phyloP scores from a whole-genome alignment of 345 rosid species.

The Dipteronia sinensis region DNA sequence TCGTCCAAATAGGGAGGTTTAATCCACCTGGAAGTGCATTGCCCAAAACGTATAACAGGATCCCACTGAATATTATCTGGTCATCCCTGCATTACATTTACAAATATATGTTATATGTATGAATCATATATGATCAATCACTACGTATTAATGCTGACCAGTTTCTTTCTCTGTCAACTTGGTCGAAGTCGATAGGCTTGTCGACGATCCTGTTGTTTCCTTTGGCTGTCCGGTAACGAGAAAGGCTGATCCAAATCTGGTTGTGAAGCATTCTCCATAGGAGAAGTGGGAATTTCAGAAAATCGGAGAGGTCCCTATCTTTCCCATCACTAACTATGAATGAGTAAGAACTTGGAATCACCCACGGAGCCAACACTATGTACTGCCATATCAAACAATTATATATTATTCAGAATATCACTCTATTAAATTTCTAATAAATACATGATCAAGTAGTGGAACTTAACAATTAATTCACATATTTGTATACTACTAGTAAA shows the following conservation, averaged over 20 bases:
- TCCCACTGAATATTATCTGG: constrained; percentile 62
- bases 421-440: too few species aligned
- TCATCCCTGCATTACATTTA: constrained; percentile 55
- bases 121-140: too few species aligned
- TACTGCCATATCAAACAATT: constrained; percentile 30
- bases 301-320: constrained; percentile 41
- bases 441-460: too few species aligned
- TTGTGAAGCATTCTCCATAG: constrained; percentile 62
- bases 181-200: constrained; percentile 72
- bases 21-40: constrained; percentile 24
- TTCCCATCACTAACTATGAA: constrained; percentile 28
- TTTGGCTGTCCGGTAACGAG: constrained; percentile 62
- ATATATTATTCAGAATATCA: neutral
- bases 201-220: constrained; percentile 63
- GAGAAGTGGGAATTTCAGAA: constrained; percentile 43
- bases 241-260: constrained; percentile 66
- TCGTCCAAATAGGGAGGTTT: constrained; percentile 63
- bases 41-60: constrained; percentile 39
- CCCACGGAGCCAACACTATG: constrained; percentile 52
- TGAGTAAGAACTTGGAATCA: constrained; percentile 31
- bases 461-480: too few species aligned
- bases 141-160: constrained; percentile 33
- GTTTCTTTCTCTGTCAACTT: constrained; percentile 66
- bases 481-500: too few species aligned
- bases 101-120: too few species aligned